Evolutionary conservation across 2,329 filamentous ascomycete species (phyloP), one percentile per base, ranked within the genome.

Genomic region (Fonsecaea monophora): DNA sequence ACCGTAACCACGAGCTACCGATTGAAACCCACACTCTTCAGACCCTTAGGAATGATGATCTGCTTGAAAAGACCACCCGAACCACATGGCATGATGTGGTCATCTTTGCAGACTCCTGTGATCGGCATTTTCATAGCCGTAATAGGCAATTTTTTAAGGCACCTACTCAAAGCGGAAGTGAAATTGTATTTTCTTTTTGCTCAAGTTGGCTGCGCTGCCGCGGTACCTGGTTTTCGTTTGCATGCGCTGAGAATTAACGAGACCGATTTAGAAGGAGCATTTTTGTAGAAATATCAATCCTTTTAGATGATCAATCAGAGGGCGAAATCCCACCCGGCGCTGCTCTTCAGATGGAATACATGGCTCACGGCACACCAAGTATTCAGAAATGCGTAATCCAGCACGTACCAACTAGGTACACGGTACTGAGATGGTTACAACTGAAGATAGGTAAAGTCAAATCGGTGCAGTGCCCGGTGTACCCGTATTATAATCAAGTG

Each of bases 121-220:
- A 55, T 55, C 53, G 53, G 30, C 53, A 37, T 4, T 35, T 34
- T 37, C 30, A n/a, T 55, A 55, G 34, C 53, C 25, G 30, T 2
- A 55, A 55, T n/a, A 35, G 53, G 53, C 12, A 55, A 55, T 18
- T 55, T 55, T 55, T 55, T 35, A 55, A 55, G 18, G 53, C 53
- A 55, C 53, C 53, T 55, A 55, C 53, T 10, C 34, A 37, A 55
- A 35, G 15, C 6, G 30, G 53, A 9, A 37, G 45, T 45, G 18
- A 13, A 50, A 10, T 50, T 10, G 45, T 25, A 50, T 12, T 13
- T 18, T n/a, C 5, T 45, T 3, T 18, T 45, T 10, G 8, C 45
- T 7, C 45, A 9, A 4, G 9, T 50, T 50, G 7, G 37, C 37
- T 38, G 37, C 8, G 37, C 13, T 9, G 12, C 15, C 30, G 6